Conservation (phyloP, 805 yeast genomes). For the Zygoascus bituminiphila region DNA sequence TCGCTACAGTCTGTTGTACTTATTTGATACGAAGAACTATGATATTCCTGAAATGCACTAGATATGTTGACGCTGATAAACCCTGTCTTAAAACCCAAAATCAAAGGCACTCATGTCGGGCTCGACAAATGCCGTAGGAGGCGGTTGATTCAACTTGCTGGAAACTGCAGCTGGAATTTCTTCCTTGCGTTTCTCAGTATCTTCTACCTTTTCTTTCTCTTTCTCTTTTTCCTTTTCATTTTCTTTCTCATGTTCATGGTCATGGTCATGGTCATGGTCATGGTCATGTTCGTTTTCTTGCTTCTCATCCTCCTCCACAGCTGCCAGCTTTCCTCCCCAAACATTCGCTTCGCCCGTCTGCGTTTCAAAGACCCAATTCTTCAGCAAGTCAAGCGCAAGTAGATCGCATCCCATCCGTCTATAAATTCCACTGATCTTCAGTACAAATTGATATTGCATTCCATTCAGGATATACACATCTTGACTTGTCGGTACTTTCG, state of each 20-base stretch:
- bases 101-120: slow-evolving; percentile 72
- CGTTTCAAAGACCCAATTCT: slow-evolving; percentile 45
- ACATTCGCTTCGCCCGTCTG: neutral
- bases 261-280: neutral
- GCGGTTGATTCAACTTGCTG: slow-evolving; percentile 29
- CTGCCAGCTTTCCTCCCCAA: neutral
- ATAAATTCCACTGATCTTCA: slow-evolving; percentile 58
- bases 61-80: no score
- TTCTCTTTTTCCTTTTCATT: neutral
- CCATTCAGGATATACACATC: slow-evolving; percentile 1
- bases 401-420: slow-evolving; percentile 89
- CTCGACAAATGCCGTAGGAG: slow-evolving; percentile 51
- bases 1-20: neutral
- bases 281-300: neutral
- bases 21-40: neutral
- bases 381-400: slow-evolving; percentile 52
- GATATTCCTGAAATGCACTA: neutral
- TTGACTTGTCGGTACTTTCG: slow-evolving; percentile 36
- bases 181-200: neutral
- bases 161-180: slow-evolving; percentile 14
- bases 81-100: slow-evolving; percentile 32
- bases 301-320: slow-evolving; percentile 1
- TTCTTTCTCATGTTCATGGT: neutral
- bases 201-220: neutral
- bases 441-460: slow-evolving; percentile 53